Conservation (phyloP, 441 rosid species). For the Omphalea diandra region DNA sequence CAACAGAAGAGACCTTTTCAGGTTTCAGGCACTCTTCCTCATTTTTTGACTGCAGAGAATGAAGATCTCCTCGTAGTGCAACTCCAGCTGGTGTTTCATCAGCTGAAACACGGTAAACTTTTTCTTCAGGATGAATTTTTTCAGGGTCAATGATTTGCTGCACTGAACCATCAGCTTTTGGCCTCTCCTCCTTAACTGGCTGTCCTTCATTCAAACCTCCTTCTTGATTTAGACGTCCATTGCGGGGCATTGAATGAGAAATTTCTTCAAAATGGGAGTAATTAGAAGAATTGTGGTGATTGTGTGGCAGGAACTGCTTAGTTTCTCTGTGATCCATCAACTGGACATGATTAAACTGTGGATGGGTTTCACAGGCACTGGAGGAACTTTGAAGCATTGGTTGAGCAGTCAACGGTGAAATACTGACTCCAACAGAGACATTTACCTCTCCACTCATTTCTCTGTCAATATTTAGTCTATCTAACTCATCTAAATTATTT, state of each 20-base stretch:
- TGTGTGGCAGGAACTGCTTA: slow-evolving; percentile 33
- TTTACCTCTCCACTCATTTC: slow-evolving; percentile 43
- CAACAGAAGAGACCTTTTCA: slow-evolving; percentile 38
- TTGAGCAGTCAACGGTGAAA: slow-evolving; percentile 46
- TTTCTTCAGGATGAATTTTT: slow-evolving; percentile 31
- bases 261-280: slow-evolving; percentile 38
- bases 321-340: slow-evolving; percentile 47
- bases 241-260: slow-evolving; percentile 37
- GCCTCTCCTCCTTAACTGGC: slow-evolving; percentile 40
- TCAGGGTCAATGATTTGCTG: slow-evolving; percentile 42
- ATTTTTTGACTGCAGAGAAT: slow-evolving; percentile 37
- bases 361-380: slow-evolving; percentile 42
- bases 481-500: slow-evolving; percentile 59
- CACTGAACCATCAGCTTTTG: slow-evolving; percentile 35
- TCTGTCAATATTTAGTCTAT: slow-evolving; percentile 34
- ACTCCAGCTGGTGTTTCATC: slow-evolving; percentile 44
- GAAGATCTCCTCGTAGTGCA: slow-evolving; percentile 33
- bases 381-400: slow-evolving; percentile 42
- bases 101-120: slow-evolving; percentile 34
- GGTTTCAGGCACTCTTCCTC: slow-evolving; percentile 41
- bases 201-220: slow-evolving; percentile 46
- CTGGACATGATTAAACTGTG: slow-evolving; percentile 46
- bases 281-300: slow-evolving; percentile 37
- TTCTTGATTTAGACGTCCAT: slow-evolving; percentile 44
- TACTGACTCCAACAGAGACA: slow-evolving; percentile 40